phyloP scores from a whole-genome alignment of 2,329 filamentous ascomycete genomes.

The Fusarium sp. region DNA sequence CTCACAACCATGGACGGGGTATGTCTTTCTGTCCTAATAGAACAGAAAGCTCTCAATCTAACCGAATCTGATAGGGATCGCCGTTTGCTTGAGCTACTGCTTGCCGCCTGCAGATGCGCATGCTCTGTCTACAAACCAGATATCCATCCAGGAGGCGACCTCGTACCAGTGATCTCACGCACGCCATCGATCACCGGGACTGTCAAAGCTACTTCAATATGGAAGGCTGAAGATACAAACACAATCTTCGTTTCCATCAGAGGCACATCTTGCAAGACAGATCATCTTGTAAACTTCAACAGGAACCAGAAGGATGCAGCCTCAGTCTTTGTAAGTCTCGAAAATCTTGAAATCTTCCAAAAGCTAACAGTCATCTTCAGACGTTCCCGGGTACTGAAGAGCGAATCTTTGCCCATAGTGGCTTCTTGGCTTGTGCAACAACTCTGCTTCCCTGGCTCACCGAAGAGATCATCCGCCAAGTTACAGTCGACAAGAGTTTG shows the following conservation, averaged over 20 bases:
- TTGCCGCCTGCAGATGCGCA: constrained; percentile 36
- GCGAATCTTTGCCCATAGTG: constrained; percentile 25
- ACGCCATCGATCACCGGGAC: constrained; percentile 32
- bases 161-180: constrained; percentile 31
- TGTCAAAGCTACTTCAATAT: constrained; percentile 39
- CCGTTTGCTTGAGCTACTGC: constrained; percentile 13
- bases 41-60: background rate
- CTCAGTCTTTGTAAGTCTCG: constrained; percentile 18
- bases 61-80: background rate
- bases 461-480: constrained; percentile 18
- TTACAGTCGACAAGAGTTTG: background rate
- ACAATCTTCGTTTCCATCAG: constrained; percentile 37
- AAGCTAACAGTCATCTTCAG: background rate
- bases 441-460: constrained; percentile 26
- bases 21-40: background rate
- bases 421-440: constrained; percentile 38
- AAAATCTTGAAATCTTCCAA: fast-evolving
- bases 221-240: constrained; percentile 24
- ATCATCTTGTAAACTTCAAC: constrained; percentile 44
- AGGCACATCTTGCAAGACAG: constrained; percentile 34
- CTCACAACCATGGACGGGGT: constrained; percentile 28
- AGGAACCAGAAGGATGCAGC: background rate
- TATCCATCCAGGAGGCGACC: constrained; percentile 7
- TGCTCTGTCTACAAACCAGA: constrained; percentile 35
- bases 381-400: background rate